phyloP scores from a whole-genome alignment of 495 filamentous ascomycete species.

The Cryomyces minteri region DNA sequence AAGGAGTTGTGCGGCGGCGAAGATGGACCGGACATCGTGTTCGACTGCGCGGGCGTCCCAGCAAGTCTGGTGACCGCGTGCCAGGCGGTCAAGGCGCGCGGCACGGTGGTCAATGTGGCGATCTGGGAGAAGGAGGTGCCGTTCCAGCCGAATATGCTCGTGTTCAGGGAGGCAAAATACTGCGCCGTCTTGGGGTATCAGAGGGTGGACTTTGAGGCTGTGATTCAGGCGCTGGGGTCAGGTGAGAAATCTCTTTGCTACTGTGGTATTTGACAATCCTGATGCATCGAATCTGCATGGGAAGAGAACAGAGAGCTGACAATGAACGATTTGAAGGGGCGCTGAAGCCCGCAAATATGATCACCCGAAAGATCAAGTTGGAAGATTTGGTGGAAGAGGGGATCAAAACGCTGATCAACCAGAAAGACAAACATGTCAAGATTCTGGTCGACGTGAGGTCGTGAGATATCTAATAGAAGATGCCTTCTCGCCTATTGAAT shows the following conservation, averaged over 20 bases:
- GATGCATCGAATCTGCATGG: not conserved
- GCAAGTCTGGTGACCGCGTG: conserved; percentile 10
- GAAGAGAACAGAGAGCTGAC: not conserved
- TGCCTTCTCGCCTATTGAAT: too few relatives aligned
- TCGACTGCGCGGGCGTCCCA: conserved; percentile 19
- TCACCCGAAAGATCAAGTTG: conserved; percentile 15
- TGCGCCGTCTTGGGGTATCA: conserved; percentile 16
- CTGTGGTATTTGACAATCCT: not conserved
- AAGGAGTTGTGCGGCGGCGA: conserved; percentile 11
- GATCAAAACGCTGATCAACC: conserved; percentile 15
- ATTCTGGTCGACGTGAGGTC: conserved; percentile 15
- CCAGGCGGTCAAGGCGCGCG: conserved; percentile 10
- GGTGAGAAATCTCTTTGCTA: not conserved
- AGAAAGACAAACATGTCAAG: conserved; percentile 23
- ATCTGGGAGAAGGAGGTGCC: conserved; percentile 19
- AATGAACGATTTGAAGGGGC: conserved; percentile 4
- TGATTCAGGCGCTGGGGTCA: conserved; percentile 13
- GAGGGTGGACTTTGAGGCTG: conserved; percentile 17
- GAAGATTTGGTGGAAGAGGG: conserved; percentile 18
- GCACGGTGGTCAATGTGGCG: conserved; percentile 18
- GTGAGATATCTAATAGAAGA: too few relatives aligned
- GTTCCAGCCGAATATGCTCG: conserved; percentile 18
- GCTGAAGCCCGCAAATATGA: conserved; percentile 18
- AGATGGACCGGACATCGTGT: conserved; percentile 14
- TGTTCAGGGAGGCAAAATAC: conserved; percentile 17